Evolutionary conservation across 805 yeast genomes (phyloP).

Genomic region (Yarrowia sp.): DNA sequence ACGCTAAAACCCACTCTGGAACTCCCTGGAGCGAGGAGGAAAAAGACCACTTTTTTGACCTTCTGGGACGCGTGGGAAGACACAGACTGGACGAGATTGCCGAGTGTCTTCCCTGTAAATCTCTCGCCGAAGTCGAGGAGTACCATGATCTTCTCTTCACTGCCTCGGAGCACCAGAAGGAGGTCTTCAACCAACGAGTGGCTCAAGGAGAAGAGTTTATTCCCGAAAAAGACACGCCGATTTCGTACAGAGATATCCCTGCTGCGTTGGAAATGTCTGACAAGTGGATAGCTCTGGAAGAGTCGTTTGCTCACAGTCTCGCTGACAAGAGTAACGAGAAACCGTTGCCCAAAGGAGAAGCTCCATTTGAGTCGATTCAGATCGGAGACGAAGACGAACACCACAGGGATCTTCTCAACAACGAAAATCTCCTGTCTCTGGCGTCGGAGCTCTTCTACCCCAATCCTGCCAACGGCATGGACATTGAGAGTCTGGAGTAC

Average conservation of each 20-base stretch:
- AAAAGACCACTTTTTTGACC: constrained; percentile 44
- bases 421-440: not conserved
- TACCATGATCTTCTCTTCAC: constrained; percentile 43
- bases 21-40: constrained; percentile 35
- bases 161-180: constrained; percentile 34
- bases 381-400: not conserved
- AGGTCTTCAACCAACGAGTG: not conserved
- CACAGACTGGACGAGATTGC: constrained; percentile 45
- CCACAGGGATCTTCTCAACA: not conserved
- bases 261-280: constrained; percentile 45
- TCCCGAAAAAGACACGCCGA: not conserved
- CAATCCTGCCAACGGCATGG: constrained; percentile 8
- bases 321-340: not conserved
- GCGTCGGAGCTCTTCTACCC: not conserved
- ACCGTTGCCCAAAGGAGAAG: not conserved
- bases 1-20: not conserved
- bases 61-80: constrained; percentile 44
- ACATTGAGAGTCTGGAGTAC: constrained; percentile 18
- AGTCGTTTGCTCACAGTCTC: not conserved
- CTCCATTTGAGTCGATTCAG: not conserved
- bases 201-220: constrained; percentile 1
- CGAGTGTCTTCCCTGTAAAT: constrained; percentile 42
- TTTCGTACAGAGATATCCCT: constrained; percentile 42
- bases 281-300: constrained; percentile 44
- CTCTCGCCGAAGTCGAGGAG: constrained; percentile 44